phyloP scores from a whole-genome alignment of 1,139 yeast species.

The Diutina pseudorugosa region DNA sequence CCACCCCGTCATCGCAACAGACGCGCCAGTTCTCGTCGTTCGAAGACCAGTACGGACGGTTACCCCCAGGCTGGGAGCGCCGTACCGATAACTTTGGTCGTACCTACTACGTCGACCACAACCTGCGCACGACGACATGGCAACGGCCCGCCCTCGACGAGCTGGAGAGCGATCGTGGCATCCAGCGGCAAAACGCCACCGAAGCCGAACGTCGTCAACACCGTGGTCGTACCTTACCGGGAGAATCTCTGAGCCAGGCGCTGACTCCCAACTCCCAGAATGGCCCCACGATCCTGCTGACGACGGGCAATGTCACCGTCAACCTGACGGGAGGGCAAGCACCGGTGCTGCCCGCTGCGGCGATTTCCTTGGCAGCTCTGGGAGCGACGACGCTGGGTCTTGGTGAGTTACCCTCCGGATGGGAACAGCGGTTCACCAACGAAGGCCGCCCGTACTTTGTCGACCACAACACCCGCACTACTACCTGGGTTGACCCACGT shows the following conservation, averaged over 20 bases:
- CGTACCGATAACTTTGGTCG: conserved; percentile 96
- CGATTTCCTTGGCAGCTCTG: conserved; percentile 71
- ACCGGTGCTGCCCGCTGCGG: conserved; percentile 55
- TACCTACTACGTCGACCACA: conserved; percentile 95
- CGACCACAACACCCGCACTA: conserved; percentile 95
- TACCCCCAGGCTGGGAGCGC: conserved; percentile 99
- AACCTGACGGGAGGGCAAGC: conserved; percentile 33
- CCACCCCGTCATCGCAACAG: conserved; percentile 16
- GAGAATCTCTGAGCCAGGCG: conserved; percentile 30
- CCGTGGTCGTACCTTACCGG: conserved; percentile 83
- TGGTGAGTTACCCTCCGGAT: conserved; percentile 95
- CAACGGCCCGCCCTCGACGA: conserved; percentile 80
- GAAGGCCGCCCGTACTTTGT: conserved; percentile 98
- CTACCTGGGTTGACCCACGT: conserved; percentile 99
- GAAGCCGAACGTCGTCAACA: conserved; percentile 88
- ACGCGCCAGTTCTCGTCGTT: conserved; percentile 64
- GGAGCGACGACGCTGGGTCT: conserved; percentile 93
- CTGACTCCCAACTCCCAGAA: conserved; percentile 5
- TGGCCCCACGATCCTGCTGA: conserved; percentile 15
- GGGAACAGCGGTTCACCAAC: conserved; percentile 98
- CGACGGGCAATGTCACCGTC: conserved; percentile 34
- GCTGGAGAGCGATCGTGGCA: conserved; percentile 53
- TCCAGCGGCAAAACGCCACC: conserved; percentile 47
- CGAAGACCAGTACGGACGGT: conserved; percentile 91
- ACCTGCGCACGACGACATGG: conserved; percentile 97